Base-by-base conservation (phyloP, 1,284 basidiomycete genomes). In the Cerrena zonata region DNA sequence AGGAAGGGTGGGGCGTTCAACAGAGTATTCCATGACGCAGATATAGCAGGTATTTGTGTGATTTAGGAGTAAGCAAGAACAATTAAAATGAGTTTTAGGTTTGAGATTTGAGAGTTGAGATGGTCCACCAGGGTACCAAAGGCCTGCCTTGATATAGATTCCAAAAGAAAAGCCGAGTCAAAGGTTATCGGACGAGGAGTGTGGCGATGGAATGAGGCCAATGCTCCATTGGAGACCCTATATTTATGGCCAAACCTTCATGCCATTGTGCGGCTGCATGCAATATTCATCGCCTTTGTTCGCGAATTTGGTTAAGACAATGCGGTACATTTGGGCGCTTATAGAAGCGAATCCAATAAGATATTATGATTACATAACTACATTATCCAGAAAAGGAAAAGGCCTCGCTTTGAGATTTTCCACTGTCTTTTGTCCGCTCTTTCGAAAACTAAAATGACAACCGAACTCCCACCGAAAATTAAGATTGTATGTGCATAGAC, bases 391-490 rank as follows among this genome's bases (percentile, higher is more conserved):
- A n/a, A 23, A 43, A 23, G 41, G n/a, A 22, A 22, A 22, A 15
- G 15, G 21, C 19, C 19, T 43, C 19, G 41, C 21, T 25, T 21
- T 15, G 15, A 7, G 26, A 34, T 18, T 13, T 18, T 27, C n/a
- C 19, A 47, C 18, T 47, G 19, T 46, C 45, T 47, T 47, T 47
- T 45, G 25, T 45, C 30, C 44, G 15, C 13, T 4, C 24, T 47
- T 38, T 47, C 50, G 21, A 40, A 41, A 37, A 18, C 30, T 10
- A 36, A 18, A 10, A 11, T 36, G 30, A 80, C 79, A 79, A 62
- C 77, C 22, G 77, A 80, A 21, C 23, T 69, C 47, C 64, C 69
- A 18, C 74, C 76, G 18, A 84, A 83, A 65, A 75, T 84, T 45
- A 74, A 71, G 54, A 75, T 83, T 57, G 81, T 81, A 61, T 53